Evolutionary conservation across 768 basidiomycete species (phyloP), one percentile per base, ranked within the genome.

Genomic region (Mycena rebaudengoi): DNA sequence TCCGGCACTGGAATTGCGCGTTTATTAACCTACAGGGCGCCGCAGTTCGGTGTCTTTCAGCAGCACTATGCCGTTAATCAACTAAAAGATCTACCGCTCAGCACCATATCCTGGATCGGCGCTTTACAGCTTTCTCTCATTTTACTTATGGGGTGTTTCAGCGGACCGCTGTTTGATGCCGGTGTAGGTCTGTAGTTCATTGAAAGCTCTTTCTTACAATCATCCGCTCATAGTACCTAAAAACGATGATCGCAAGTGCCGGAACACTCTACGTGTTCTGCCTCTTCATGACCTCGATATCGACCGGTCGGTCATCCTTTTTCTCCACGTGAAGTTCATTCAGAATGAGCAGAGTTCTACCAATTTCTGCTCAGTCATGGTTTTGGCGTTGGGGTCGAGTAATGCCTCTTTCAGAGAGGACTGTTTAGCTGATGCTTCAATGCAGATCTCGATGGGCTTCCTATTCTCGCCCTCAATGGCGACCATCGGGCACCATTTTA

Each of bases 331-430:
- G 39, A 58, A 67, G 46, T 62, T 43, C n/a, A 29, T 58, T 12
- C 7, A 51, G 65, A 58, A 70, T 66, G 32, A n/a, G 56, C 46
- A 57, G 66, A 68, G 61, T 78, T 74, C 57, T 78, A 75, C 66
- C 76, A 78, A 32, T 76, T 76, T 51, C 49, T 78, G 21, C 70
- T 78, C 7, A 66, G 65, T 28, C 76, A 78, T 57, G 76, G 76
- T 2, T 43, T 76, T 2, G 71, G 72, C 12, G 63, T 76, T 20
- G 76, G 76, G 2, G 73, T 73, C 13, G 4, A 5, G 26, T 18
- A 0, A 32, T 50, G 8, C 25, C 1, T 20, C 20, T 53, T 18
- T 32, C 25, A 12, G 7, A n/a, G n/a, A n/a, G n/a, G n/a, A n/a
- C n/a, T 12, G 16, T 50, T 37, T 21, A 2, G 32, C 13, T 39